Evolutionary conservation across 352 stramenopile species (phyloP).

Genomic region (Globisporangium abappressorium): DNA sequence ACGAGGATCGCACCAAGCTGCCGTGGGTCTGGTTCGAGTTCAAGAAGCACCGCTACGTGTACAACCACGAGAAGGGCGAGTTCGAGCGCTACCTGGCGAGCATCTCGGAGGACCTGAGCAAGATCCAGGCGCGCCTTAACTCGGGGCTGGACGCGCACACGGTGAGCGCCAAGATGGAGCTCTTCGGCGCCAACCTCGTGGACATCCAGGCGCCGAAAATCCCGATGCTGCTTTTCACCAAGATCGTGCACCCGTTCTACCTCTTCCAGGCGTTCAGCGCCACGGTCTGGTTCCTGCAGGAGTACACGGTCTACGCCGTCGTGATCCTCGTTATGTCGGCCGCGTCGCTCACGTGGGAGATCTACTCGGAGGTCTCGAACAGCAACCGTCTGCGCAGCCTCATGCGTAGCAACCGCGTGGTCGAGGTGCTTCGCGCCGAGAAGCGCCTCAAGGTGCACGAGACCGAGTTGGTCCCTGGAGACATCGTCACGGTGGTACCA

Average conservation of each 20-base stretch:
- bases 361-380: slow-evolving; percentile 61
- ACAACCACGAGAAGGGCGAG: slow-evolving; percentile 39
- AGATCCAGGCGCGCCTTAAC: slow-evolving; percentile 24
- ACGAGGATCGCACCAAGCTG: slow-evolving; percentile 25
- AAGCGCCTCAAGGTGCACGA: slow-evolving; percentile 46
- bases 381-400: slow-evolving; percentile 57
- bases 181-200: slow-evolving; percentile 49
- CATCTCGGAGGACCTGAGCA: slow-evolving; percentile 23
- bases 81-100: slow-evolving; percentile 54
- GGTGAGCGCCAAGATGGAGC: slow-evolving; percentile 21
- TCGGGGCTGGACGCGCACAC: slow-evolving; percentile 22
- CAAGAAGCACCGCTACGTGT: slow-evolving; percentile 68
- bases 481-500: slow-evolving; percentile 64
- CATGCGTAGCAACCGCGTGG: slow-evolving; percentile 31
- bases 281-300: slow-evolving; percentile 61
- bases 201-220: slow-evolving; percentile 34
- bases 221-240: slow-evolving; percentile 43
- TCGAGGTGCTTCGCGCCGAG: slow-evolving; percentile 37
- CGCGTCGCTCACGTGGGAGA: slow-evolving; percentile 64
- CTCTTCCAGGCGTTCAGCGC: slow-evolving; percentile 71
- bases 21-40: slow-evolving; percentile 62
- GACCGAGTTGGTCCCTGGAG: slow-evolving; percentile 63
- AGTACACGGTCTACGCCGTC: slow-evolving; percentile 60
- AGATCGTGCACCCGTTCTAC: slow-evolving; percentile 79
- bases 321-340: slow-evolving; percentile 60